Evolutionary conservation across 805 yeast species (phyloP), one percentile per base, ranked within the genome.

Genomic region (Yamadazyma kitorensis): DNA sequence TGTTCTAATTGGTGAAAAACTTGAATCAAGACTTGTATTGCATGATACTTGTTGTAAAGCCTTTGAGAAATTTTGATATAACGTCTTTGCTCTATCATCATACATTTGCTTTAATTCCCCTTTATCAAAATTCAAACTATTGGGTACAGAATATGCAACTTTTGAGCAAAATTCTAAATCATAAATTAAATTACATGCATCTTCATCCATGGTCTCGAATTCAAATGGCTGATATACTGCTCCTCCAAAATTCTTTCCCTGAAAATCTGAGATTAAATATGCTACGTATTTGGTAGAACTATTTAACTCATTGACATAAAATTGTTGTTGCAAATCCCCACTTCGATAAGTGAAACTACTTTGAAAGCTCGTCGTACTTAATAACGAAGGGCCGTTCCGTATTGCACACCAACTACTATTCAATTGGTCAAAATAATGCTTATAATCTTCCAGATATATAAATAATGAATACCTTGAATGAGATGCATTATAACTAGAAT

Each of bases 71-170:
- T 84, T 85, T 10, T 59, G 46, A 55, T 74, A 91, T 8, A 76
- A 51, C 0, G 56, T 52, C 12, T 52, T 46, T 0, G 96, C 88
- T 43, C 78, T 61, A 26, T 63, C 49, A 52, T 91, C 96, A 51
- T 87, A 91, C 13, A 74, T 49, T 5, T 34, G 18, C 17, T 32
- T 44, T 14, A 63, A 43, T 3, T 48, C 55, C 3, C 31, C 29
- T 20, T 40, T 47, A 0, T 47, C 15, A 7, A 39, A 26, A 21
- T 39, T 29, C 6, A 31, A 33, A 11, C 60, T 61, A 5, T 56
- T 68, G 0, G 98, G 98, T 0, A 86, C 96, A 0, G 95, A 73
- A 59, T 89, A 91, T 1, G 96, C 93, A 16, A 91, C 94, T 29
- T 76, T 74, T 19, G 68, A 57, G 57, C 98, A 91, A 50, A 88